Evolutionary conservation across 2,329 filamentous ascomycete genomes (phyloP), one percentile per base, ranked within the genome.

Genomic region (Botrytis fabae): DNA sequence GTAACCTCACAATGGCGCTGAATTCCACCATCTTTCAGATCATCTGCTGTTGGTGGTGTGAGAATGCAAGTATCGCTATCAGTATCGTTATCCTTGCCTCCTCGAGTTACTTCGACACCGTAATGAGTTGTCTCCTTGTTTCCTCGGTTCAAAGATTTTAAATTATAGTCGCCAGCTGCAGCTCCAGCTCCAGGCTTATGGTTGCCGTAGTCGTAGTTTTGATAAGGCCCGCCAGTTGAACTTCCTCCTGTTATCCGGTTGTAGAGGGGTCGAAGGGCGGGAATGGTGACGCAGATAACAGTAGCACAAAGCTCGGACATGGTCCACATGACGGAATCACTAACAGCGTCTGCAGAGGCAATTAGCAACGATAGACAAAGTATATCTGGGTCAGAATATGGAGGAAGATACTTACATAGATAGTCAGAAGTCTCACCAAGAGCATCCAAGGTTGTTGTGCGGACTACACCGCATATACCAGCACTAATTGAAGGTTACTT

Each of bases 281-380:
- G 69, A 46, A 70, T 54, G 4, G 69, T 63, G 32, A 70, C 69
- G 38, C 69, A 70, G 59, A 70, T 62, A 9, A 70, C 40, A 7
- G 69, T 70, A 9, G 28, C 42, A 20, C 59, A 42, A 28, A 70
- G 69, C 20, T 70, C 69, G 8, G 69, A 70, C 69, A 62, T 62
- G 14, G 69, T 70, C 69, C 69, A 70, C 44, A 70, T 70, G 22
- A 70, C 59, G 25, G 69, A 70, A 35, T 70, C 59, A 51, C 69
- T 62, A 46, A 70, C 69, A 40, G 69, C 59, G 25, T 70, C 69
- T 70, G 54, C 2, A 46, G 28, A 44, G 40, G 5, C 1, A 48
- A 35, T 65, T 18, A 65, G 28, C 22, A 35, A 48, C 20, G 14
- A 65, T 46, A 32, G 44, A 25, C 8, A 48, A 5, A 35, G 5